These are phyloP conservation scores for Xylona heveae DNA, from an alignment of 495 filamentous ascomycete species.

Conservation along the genomic window DNA sequence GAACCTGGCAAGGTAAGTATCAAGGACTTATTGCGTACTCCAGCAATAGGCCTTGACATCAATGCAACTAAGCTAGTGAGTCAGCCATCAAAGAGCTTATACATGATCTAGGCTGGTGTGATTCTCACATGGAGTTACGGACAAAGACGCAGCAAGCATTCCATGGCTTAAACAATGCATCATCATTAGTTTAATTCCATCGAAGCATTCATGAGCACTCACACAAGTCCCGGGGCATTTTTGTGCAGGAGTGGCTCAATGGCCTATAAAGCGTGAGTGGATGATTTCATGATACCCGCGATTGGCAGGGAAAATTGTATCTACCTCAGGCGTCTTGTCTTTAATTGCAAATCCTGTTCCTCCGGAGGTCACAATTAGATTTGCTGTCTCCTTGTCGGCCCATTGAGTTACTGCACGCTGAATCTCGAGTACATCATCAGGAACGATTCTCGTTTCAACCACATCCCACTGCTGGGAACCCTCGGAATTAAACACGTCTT, in stretches of 20 bases:
- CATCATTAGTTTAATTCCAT: conserved; percentile 8
- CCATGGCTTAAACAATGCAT: conserved; percentile 39
- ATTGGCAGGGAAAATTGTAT: not conserved
- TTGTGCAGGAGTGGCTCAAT: conserved; percentile 64
- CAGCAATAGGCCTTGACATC: conserved; percentile 89
- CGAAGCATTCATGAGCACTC: conserved; percentile 14
- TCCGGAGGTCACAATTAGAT: conserved; percentile 73
- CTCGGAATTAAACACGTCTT: conserved; percentile 41
- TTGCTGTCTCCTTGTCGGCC: conserved; percentile 40
- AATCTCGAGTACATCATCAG: conserved; percentile 55
- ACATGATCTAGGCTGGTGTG: not conserved
- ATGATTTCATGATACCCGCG: no score
- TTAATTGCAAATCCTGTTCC: conserved; percentile 86
- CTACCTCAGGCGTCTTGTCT: conserved; percentile 74
- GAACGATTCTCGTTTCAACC: conserved; percentile 49
- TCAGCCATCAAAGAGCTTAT: not conserved
- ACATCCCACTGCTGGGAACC: conserved; percentile 45
- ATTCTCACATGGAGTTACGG: conserved; percentile 69
- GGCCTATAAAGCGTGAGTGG: conserved; percentile 46
- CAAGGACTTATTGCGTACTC: conserved; percentile 61
- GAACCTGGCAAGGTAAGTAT: conserved; percentile 88
- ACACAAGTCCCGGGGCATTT: conserved; percentile 76
- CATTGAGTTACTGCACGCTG: conserved; percentile 46
- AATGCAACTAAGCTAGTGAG: conserved; percentile 47
- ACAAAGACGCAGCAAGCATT: conserved; percentile 73